Base-by-base conservation (phyloP, 2,329 filamentous ascomycete genomes). In the Aspergillus pseudonomiae region DNA sequence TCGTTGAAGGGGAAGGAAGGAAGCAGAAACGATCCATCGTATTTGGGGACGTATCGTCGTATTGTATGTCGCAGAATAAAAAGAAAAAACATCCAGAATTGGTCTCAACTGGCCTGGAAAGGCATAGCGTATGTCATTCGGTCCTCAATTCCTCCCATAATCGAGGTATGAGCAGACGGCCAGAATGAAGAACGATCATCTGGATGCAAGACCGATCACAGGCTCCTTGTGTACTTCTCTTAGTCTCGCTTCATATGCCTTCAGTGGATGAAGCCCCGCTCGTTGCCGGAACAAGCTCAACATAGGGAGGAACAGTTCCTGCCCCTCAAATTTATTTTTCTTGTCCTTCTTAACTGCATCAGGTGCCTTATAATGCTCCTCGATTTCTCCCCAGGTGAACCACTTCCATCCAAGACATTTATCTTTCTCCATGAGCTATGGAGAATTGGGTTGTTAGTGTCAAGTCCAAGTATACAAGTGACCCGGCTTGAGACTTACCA, bases 391-490 rank as follows among this genome's bases (percentile, higher is more conserved):
- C 85, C 85, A 88, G 0, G 67, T 74, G 0, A 80, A 71, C 84
- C 84, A 87, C 26, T 82, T 75, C 86, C 86, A 88, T 0, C 75
- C 77, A 5, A 80, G 80, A 68, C 86, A 88, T 71, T 87, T 88
- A 2, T 85, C 74, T 0, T 82, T 81, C 65, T 86, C 83, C 67
- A 75, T 58, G 24, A 77, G 45, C 64, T 72, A 63, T 6, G 6
- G 6, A 10, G n/a, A 2, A 30, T 28, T 21, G 12, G 39, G 6
- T 4, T 24, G 32, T 60, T 26, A 54, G 24, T 16, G 43, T 24
- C 48, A 21, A 16, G 12, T 46, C 12, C 1, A 28, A 21, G 52
- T 7, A 28, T 12, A 24, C 41, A 16, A 50, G 36, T 14, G 9
- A 57, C 39, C 19, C 6, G 30, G 11, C 4, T 39, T 24, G 16